Evolutionary conservation across 352 stramenopile genomes (phyloP), one percentile per base, ranked within the genome.

Genomic region (Phytophthora cryptogea): DNA sequence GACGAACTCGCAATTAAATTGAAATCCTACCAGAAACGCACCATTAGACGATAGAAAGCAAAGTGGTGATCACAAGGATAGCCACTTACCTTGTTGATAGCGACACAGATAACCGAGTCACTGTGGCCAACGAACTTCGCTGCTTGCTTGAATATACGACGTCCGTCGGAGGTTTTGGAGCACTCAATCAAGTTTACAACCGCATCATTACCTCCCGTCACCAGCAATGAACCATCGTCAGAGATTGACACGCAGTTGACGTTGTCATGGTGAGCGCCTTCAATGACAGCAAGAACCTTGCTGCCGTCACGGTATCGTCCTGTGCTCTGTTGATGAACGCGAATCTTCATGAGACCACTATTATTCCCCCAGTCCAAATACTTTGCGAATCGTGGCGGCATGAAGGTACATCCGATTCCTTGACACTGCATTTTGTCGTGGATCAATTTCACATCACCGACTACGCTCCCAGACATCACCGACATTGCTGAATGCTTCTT

Each of bases 141-240:
- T 17, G 83, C 58, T 52, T 93, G 81, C 51, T 80, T 86, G 40
- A 93, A 91, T 8, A 86, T 45, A 17, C 84, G 69, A 26, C 86
- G 76, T 0, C 81, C 78, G 8, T 81, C 65, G 5, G 51, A 46
- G 1, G 57, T 35, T 60, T 93, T 93, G 3, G 59, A 72, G 46
- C 74, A 90, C 50, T 89, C 80, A 10, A 91, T 71, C 9, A 90
- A 68, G 41, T 90, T 93, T 20, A 93, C 84, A 1, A 86, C 73
- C 5, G 79, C 76, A 48, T 93, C 84, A 36, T 89, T 66, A 0
- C 80, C 84, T 10, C 84, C 84, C 0, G 74, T 90, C 1, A 90
- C 78, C 4, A 93, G 57, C 1, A 88, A 43, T 3, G 63, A 39
- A 1, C 84, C 82, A 30, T 91, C 84, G 11, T 81, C 80, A 0